Base-by-base conservation (phyloP, 306 rosid species). In the Cercis canadensis region DNA sequence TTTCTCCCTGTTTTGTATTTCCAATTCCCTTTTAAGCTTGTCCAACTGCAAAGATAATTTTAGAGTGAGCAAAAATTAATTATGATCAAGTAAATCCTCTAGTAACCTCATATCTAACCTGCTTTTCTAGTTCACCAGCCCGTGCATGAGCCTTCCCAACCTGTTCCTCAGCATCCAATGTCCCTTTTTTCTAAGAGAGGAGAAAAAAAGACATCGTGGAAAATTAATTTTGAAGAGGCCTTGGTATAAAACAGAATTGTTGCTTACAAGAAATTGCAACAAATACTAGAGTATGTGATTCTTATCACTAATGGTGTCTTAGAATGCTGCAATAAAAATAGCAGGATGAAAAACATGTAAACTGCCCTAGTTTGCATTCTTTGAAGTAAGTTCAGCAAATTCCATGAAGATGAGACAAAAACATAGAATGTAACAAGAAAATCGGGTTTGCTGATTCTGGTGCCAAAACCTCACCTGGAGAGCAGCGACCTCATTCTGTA, bases 111-210 rank as follows among this genome's bases (percentile, higher is more conserved):
- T 47, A 36, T 40, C 85, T 79, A 51, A 88, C 98, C 98, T 91
- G 88, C 45, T 86, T 86, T 77, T 87, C 96, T 47, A 95, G 84
- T 86, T 87, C 96, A 68, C 76, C 84, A 70, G 95, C 92, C 52
- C 87, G 97, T 39, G 96, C 96, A 89, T 86, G 77, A 68, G 92
- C 97, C 90, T 91, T 85, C 62, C 74, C 96, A 57, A 87, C 84
- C 78, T 75, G 87, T 89, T 89, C 85, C 76, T 86, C 86, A 8
- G 75, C 92, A 73, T 83, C 82, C 73, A 53, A 46, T 3, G 87
- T 44, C 51, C 84, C 97, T 36, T 89, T 89, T 80, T 89, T 67
- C 99, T 95, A 65, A 29, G 66, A 71, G 15, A 17, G 29, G 1
- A 3, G 3, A 53, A n/a, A 68, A 59, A 74, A 45, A 3, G 21